Evolutionary conservation across 768 basidiomycete genomes (phyloP), one percentile per base, ranked within the genome.

Genomic region (Clavaria fumosa): DNA sequence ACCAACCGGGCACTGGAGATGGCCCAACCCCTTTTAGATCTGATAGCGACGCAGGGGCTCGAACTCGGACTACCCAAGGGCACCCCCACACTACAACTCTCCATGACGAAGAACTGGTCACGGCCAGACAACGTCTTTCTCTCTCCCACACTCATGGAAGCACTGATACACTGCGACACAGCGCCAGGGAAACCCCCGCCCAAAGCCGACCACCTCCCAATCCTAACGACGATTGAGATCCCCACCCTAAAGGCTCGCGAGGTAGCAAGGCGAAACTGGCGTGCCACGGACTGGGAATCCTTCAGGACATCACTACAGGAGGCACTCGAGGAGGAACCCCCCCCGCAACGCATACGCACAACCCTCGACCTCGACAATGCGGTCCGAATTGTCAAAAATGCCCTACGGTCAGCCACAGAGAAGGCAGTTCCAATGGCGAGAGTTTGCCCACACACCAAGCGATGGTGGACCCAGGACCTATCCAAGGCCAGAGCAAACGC

Each of bases 71-170:
- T 72, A 0, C 60, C 57, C 0, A 38, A 46, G 9, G 49, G 49
- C 1, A 47, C 50, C 0, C 63, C 64, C 0, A 72, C 62, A 0
- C 51, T 71, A 0, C 27, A 55, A 14, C 46, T 56, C 0, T 26
- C 23, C 0, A 36, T 22, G 1, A 52, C 62, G 0, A 55, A 58
- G 12, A 64, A 62, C 40, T 51, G 46, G 28, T 59, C 61, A 5
- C 36, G 60, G 5, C 53, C 57, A 9, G 26, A 28, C 14, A 28
- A 28, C 26, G 26, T 28, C 26, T 28, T 28, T 14, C 14, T 9
- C 26, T 28, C 26, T 28, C 9, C 9, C 9, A 14, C 9, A 9
- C 26, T 28, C 9, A 9, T 28, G 14, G 26, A 28, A 9, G 9
- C 9, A 9, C 14, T 28, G 9, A 14, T 28, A 14, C 14, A 9